Base-by-base conservation (phyloP, 306 rosid genomes). In the Malus sylvestris region DNA sequence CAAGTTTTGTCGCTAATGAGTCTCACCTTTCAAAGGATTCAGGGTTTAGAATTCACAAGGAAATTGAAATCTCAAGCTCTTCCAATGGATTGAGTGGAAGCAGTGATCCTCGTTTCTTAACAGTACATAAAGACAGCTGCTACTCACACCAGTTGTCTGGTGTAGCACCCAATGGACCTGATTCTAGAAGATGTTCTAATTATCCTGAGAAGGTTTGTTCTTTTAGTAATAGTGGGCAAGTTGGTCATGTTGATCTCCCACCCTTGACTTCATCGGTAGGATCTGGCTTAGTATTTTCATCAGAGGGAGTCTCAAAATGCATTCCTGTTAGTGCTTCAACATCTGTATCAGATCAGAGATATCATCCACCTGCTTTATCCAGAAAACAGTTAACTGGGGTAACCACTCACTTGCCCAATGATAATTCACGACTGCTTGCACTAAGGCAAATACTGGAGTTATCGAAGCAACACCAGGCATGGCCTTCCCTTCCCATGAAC, bases 391-490 rank as follows among this genome's bases (percentile, higher is more conserved):
- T 75, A 46, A 57, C 16, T 76, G 76, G 86, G 71, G 79, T 64
- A 70, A 78, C 73, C 46, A 71, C 84, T 59, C 73, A 60, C 75
- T 72, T 80, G 53, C 83, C 70, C 57, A 83, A 90, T 79, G 92
- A 88, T 82, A 86, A 80, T 55, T 81, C 72, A 75, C 81, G 89
- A 81, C 71, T 83, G 78, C 86, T 80, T 76, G 79, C 88, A 40
- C 30, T 79, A 81, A 79, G 82, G 72, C 83, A 86, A 81, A 75
- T 74, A 65, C 60, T 77, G 55, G 91, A 89, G 74, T 79, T 82
- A 84, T 81, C 88, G 8, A 86, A 79, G 76, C 87, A 85, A 44
- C 87, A 80, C 0, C 84, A 78, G 49, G 71, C 79, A 15, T 51
- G 81, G 76, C 59, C 82, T 75, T 79, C 78, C 74, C 62, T 51